A percentile compares a stretch with the other conserved stretches of the same genome.
Evolutionary conservation across 768 basidiomycete genomes (phyloP).

Genomic region (Boletellus emodensis): DNA sequence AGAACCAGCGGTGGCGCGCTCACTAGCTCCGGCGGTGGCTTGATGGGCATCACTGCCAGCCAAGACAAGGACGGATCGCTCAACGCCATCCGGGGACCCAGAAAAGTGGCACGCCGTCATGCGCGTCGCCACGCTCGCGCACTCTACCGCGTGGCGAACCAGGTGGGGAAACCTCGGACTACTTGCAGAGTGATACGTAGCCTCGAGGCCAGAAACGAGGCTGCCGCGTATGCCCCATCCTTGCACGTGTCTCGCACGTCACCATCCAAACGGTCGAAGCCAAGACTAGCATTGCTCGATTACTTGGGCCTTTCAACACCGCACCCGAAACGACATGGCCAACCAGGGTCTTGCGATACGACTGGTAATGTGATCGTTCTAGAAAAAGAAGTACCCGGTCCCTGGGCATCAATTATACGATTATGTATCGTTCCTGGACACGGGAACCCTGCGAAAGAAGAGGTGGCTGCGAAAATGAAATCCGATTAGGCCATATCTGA

Average conservation of each 20-base stretch:
- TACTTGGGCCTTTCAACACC: constrained; percentile 2
- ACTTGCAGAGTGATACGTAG: neutral
- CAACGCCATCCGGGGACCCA: constrained; percentile 12
- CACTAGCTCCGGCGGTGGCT: constrained; percentile 13
- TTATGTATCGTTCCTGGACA: constrained; percentile 12
- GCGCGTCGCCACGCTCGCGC: constrained; percentile 6
- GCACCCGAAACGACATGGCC: constrained; percentile 15
- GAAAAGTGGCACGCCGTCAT: constrained; percentile 14
- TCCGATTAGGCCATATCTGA: neutral
- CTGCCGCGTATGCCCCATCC: neutral
- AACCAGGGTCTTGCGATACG: constrained; percentile 18
- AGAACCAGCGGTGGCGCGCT: constrained; percentile 8
- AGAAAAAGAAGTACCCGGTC: constrained; percentile 8
- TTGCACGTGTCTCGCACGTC: neutral
- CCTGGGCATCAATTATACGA: neutral
- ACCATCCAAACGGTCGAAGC: neutral
- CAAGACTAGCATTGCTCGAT: neutral
- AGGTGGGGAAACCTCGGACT: constrained; percentile 3
- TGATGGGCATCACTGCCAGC: constrained; percentile 11
- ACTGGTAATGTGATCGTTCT: constrained; percentile 6
- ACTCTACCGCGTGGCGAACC: constrained; percentile 11
- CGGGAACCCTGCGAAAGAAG: constrained; percentile 11
- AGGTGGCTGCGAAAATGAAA: constrained; percentile 2
- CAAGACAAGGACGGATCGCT: constrained; percentile 1
- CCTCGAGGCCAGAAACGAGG: constrained; percentile 2